phyloP scores from a whole-genome alignment of 495 filamentous ascomycete genomes.

The Polyplosphaeria fusca region DNA sequence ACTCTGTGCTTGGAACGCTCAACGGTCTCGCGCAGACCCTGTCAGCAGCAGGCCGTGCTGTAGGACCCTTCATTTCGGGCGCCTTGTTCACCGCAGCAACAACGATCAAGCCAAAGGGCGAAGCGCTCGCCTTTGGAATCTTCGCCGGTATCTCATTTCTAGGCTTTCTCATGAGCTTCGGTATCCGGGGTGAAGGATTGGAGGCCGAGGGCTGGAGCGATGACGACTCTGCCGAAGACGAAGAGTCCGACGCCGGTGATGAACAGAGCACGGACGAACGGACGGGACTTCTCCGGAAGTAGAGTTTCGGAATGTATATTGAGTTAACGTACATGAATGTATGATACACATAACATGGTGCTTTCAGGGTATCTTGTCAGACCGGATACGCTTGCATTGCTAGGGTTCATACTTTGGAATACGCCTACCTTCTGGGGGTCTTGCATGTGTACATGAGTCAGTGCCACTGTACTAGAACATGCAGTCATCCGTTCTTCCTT shows the following conservation, averaged over 20 bases:
- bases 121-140: conserved; percentile 75
- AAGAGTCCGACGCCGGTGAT: conserved; percentile 31
- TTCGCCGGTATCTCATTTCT: conserved; percentile 75
- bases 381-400: no score
- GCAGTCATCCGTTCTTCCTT: no score
- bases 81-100: conserved; percentile 73
- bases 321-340: no score
- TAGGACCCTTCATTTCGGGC: conserved; percentile 85
- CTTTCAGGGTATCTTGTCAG: no score
- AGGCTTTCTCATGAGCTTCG: conserved; percentile 72
- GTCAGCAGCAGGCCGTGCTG: conserved; percentile 82
- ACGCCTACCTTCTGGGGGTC: no score
- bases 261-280: conserved; percentile 7
- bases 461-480: no score
- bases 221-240: conserved; percentile 54
- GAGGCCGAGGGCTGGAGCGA: conserved; percentile 63
- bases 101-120: conserved; percentile 71
- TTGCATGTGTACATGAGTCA: no score
- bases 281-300: conserved; percentile 18
- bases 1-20: conserved; percentile 81
- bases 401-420: no score
- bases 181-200: conserved; percentile 59
- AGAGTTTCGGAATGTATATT: no score
- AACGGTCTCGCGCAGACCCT: conserved; percentile 95
- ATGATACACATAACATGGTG: no score